Base-by-base conservation (phyloP, 1,284 basidiomycete genomes). In the Cutaneotrichosporon dermatis region DNA sequence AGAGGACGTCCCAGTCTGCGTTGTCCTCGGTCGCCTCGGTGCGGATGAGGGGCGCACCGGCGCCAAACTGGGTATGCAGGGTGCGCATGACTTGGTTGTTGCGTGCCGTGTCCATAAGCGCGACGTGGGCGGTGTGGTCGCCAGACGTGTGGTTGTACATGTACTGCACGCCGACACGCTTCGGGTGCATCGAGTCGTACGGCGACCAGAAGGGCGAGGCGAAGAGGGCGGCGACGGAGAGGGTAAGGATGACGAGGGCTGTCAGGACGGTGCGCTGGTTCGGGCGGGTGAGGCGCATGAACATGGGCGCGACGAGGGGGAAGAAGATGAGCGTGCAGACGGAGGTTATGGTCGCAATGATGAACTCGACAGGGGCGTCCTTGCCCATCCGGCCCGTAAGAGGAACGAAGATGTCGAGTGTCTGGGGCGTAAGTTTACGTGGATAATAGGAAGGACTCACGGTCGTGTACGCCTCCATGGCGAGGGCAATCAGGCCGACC, bases 391-490 rank as follows among this genome's bases (percentile, higher is more conserved):
- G 55, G 71, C 86, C 76, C 62, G 92, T 90, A 66, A 98, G 79
- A 1, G 95, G 95, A 0, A 96, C 92, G 70, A 99, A 96, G 13
- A 98, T 88, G 62, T 95, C 89, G 25, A 93, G 72, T 4, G 70
- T 70, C 72, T 75, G 37, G 25, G 65, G 6, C 58, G 53, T 12
- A 7, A 35, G 11, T 15, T 11, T 44, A 6, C 42, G 11, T 34
- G 12, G n/a, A 25, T 25, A 25, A 25, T 25, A 25, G 25, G 25
- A 25, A 45, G 13, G 9, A 71, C 74, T 62, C 53, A 90, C 86
- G 2, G 84, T 83, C 42, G 84, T 81, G 55, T 88, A 78, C 25
- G 91, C 79, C 72, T 94, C 85, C 0, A 85, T 80, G 10, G 90
- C 89, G 0, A 87, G 79, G 2, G 87, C 74, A 33, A 91, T 75